Evolutionary conservation across 1,139 yeast genomes (phyloP), one percentile per base, ranked within the genome.

Genomic region (Kluyveromyces sp.): DNA sequence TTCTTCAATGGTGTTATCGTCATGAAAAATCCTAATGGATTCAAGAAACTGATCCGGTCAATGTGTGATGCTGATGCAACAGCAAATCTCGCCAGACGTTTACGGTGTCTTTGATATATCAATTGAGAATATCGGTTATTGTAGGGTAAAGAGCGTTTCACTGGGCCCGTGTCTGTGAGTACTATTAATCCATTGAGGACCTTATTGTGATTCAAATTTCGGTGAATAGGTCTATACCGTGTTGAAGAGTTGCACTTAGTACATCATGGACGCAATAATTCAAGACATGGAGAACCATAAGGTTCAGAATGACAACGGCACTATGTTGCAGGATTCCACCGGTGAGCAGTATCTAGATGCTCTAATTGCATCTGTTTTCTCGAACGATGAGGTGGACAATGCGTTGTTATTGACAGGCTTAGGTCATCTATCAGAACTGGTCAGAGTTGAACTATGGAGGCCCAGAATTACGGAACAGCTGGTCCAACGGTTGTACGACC

Each of bases 211-310:
- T n/a, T n/a, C n/a, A n/a, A n/a, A n/a, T n/a, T n/a, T n/a, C n/a
- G n/a, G n/a, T n/a, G n/a, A n/a, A n/a, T n/a, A n/a, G n/a, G n/a
- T n/a, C n/a, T n/a, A n/a, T n/a, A n/a, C n/a, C n/a, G n/a, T n/a
- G n/a, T n/a, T n/a, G n/a, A 22, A 22, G 26, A 22, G 6, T n/a
- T 36, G 16, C 31, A 13, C 3, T 15, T 16, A n/a, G 20, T 16
- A 12, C 17, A 9, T n/a, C 3, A 38, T 38, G 41, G 41, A 38
- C n/a, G 17, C 36, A 4, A 38, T 38, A 11, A 22, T 38, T 11
- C 41, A 25, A 13, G 41, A 38, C 20, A 31, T 38, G 41, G 41
- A 38, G 20, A 38, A 38, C 30, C 31, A 32, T 31, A 38, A 20
- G 31, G 29, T 20, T 22, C 35, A 38, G 12, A 32, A 31, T 31